These are phyloP conservation scores for Phlyctochytrium arcticum DNA, from an alignment of 192 early-diverging fungal genomes.

Conservation along the genomic window DNA sequence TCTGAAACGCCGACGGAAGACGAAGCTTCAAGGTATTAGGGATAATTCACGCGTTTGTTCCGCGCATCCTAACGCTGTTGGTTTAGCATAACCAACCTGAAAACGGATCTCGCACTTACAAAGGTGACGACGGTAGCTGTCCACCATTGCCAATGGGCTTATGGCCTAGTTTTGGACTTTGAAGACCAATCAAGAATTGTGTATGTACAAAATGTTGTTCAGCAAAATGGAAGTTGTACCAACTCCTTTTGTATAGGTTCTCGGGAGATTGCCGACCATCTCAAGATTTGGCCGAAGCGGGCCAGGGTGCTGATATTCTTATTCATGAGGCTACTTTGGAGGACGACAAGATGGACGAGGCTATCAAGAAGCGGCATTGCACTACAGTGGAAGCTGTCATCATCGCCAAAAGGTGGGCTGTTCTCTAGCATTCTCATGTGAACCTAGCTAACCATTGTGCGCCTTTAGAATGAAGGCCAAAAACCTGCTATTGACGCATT, in stretches of 20 bases:
- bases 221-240: not conserved
- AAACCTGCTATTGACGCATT: slow-evolving; percentile 86
- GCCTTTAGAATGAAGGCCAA: slow-evolving; percentile 71
- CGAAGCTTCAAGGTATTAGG: too few relatives aligned
- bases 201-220: not conserved
- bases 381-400: slow-evolving; percentile 85
- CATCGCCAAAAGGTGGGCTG: slow-evolving; percentile 53
- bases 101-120: slow-evolving; percentile 42
- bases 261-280: slow-evolving; percentile 95
- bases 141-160: slow-evolving; percentile 80
- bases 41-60: too few relatives aligned
- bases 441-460: not conserved
- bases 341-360: slow-evolving; percentile 55
- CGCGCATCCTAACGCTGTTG: too few relatives aligned
- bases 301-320: slow-evolving; percentile 59
- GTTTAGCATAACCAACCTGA: slow-evolving; percentile 6
- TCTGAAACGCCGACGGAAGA: not conserved
- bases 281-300: slow-evolving; percentile 64
- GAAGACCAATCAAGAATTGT: slow-evolving; percentile 69
- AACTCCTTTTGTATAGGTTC: slow-evolving; percentile 27
- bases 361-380: slow-evolving; percentile 79
- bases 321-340: slow-evolving; percentile 89
- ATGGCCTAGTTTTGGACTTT: slow-evolving; percentile 69
- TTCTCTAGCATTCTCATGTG: not conserved
- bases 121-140: slow-evolving; percentile 69